Evolutionary conservation across 129 eudicot genomes (phyloP), one percentile per base, ranked within the genome.

Genomic region (Oenanthe sinensis): DNA sequence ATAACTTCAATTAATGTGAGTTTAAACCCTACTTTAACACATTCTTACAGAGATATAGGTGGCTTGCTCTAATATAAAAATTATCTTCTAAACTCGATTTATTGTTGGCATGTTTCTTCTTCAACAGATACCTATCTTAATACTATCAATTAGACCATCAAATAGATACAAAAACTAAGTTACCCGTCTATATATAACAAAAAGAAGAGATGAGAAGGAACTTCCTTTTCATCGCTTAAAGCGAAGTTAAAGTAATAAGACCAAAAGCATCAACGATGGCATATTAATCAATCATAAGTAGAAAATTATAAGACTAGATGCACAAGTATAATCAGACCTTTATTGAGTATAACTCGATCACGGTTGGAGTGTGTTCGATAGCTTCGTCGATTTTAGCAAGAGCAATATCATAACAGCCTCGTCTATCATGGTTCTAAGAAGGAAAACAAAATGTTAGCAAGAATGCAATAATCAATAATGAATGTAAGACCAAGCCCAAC

Each of bases 331-430:
- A 74, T 79, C 85, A 78, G 39, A 91, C 89, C 97, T 95, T 95
- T 79, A 84, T 87, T 0, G 96, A 87, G 88, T 95, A 95, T 72
- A 91, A 81, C 85, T 95, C 98, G 79, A 95, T 91, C 40, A 91
- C 98, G 3, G 98, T 95, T 49, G 98, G 98, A 75, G 98, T 95
- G 82, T 95, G 98, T 78, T 84, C 79, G 74, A 91, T 87, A 77
- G 98, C 98, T 88, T 95, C 97, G 5, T 95, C 94, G 54, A 91
- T 90, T 82, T 95, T 95, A 60, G 81, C 87, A 13, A 95, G 89
- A 55, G 98, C 96, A 75, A 87, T 71, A 36, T 86, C 96, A 80
- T 87, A 86, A 77, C 84, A 85, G 26, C 93, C 86, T 14, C 96
- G 89, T 75, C 97, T 87, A 73, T 96, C 99, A 80, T 89, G 92